Evolutionary conservation across 1,139 yeast genomes (phyloP), one percentile per base, ranked within the genome.

Genomic region (Yarrowia galli): DNA sequence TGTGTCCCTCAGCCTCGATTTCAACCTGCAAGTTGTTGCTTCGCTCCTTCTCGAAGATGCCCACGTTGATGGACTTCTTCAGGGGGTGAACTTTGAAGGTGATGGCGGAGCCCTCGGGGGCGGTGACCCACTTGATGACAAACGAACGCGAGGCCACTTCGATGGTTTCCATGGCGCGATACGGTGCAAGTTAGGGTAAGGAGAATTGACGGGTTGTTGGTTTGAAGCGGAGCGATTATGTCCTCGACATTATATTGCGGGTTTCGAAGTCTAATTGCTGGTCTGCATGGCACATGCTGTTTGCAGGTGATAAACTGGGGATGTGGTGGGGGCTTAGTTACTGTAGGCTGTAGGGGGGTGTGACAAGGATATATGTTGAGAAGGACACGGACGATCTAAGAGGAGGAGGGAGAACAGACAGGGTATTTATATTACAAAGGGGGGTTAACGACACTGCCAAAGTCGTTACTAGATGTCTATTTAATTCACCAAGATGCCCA

Each of bases 71-170:
- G n/a, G 97, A 89, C 74, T 88, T 89, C 76, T 90, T 92, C 74
- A 89, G 77, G 1, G 98, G 98, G 74, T 88, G 89, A 65, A 92
- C 84, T 75, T 89, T 93, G 89, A 96, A 95, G 71, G 85, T 86
- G 58, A 93, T 84, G 28, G 83, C 78, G 38, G 89, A 85, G 70
- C 87, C 84, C 56, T 86, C 89, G 0, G 91, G 89, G 10, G 89
- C 91, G 71, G 87, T 85, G 69, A 92, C 87, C 98, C 98, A 95
- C 74, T 93, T 91, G 74, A 93, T 90, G 72, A 92, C 85, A 75
- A 91, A 93, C 69, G 95, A 90, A 76, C 91, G 90, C 67, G 96
- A 89, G 74, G 93, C 97, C 54, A 95, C 87, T 78, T 93, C 98
- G 69, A 95, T 84, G 1, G 93, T 88, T 77, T 92, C 97, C 96